Evolutionary conservation across 228 moss, liverwort and hornwort species (phyloP), one percentile per base, ranked within the genome.

Genomic region (Sphagnum magellanicum): DNA sequence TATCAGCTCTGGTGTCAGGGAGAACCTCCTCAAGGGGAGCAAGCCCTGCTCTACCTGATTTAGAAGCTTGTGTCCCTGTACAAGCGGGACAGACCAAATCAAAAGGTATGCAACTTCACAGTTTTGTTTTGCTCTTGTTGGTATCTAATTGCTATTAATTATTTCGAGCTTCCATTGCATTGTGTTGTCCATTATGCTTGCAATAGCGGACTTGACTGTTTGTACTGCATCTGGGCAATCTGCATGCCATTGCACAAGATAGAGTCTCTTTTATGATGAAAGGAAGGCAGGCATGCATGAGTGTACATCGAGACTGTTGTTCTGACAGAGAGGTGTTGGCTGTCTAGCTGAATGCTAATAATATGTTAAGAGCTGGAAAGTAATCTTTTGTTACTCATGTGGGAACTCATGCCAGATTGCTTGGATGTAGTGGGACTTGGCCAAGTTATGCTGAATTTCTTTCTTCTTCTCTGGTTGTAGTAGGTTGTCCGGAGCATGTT

Each of bases 351-450:
- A 82, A 76, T 59, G 75, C 78, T 48, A 73, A 75, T 57, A 1
- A 73, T 68, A 6, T 60, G 64, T 78, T 70, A 52, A 75, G 67
- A 60, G 49, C 73, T 67, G 75, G 72, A 17, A 71, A 70, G 32
- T 90, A 93, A 72, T 79, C 87, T 6, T 85, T 84, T 70, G 87
- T 83, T 53, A 81, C 87, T 71, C 83, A 90, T 57, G 79, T 78
- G 50, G 80, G 74, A 32, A 64, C 75, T 17, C 48, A 53, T 89
- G 64, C 93, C 89, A 5, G 81, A 79, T 47, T 70, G 81, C 32
- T 91, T 89, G 91, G 93, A 94, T 74, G 87, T 94, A 16, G 82
- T 94, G 59, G 93, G 93, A 13, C 80, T 94, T 61, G 93, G 91
- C 63, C 93, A 94, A 76, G 93, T 91, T 5, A 94, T 94, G 93